Percentiles rank a stretch among this genome's conserved stretches.
Conservation (phyloP, 805 yeast genomes). For the Candida berthetii region DNA sequence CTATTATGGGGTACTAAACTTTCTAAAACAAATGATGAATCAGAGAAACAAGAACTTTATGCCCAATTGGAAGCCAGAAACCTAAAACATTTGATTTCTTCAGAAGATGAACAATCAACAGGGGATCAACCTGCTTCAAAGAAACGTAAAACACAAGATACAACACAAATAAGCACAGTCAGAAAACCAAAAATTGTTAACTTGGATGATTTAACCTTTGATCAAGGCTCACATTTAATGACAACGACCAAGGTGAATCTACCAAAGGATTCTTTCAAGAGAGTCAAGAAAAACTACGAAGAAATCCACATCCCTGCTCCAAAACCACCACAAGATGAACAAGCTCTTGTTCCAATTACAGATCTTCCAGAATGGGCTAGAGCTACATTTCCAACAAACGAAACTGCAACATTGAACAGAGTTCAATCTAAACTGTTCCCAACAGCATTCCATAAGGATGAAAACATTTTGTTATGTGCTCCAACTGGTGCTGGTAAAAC, state of each 20-base stretch:
- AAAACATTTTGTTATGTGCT: slow-evolving; percentile 81
- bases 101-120: slow-evolving; percentile 28
- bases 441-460: slow-evolving; percentile 64
- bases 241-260: slow-evolving; percentile 61
- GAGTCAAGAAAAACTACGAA: slow-evolving; percentile 69
- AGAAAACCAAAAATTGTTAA: slow-evolving; percentile 53
- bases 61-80: slow-evolving; percentile 39
- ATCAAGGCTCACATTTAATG: slow-evolving; percentile 67
- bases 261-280: slow-evolving; percentile 81
- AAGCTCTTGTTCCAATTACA: slow-evolving; percentile 45
- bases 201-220: slow-evolving; percentile 56
- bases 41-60: slow-evolving; percentile 28
- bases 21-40: slow-evolving; percentile 28
- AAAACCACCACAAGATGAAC: slow-evolving; percentile 32
- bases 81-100: slow-evolving; percentile 28
- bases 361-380: slow-evolving; percentile 81
- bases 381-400: slow-evolving; percentile 61
- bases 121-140: slow-evolving; percentile 1
- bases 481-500: slow-evolving; percentile 99
- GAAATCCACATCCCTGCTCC: slow-evolving; percentile 94
- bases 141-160: slow-evolving; percentile 11
- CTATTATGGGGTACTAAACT: slow-evolving; percentile 50
- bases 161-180: slow-evolving; percentile 16
- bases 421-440: slow-evolving; percentile 83
- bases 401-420: slow-evolving; percentile 64